Percentiles rank a stretch among this genome's conserved stretches.
phyloP scores from a whole-genome alignment of 352 stramenopile genomes.

The Globisporangium orthogonon region DNA sequence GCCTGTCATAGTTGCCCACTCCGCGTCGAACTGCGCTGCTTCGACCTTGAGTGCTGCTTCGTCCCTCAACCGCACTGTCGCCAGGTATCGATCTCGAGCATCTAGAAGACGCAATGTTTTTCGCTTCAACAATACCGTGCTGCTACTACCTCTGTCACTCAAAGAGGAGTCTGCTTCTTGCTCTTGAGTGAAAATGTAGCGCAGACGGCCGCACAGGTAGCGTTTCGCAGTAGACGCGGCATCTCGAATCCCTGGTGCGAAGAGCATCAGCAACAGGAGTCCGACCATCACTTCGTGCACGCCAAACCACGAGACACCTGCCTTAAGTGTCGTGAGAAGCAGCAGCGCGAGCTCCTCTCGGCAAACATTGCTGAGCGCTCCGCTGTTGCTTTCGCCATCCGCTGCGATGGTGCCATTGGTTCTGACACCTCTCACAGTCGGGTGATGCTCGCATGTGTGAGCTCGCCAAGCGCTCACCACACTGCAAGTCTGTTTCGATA shows the following conservation, averaged over 20 bases:
- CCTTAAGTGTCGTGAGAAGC: conserved; percentile 12
- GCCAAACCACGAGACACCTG: conserved; percentile 10
- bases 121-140: neutral
- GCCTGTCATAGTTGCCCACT: conserved; percentile 19
- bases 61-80: conserved; percentile 14
- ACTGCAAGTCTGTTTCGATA: conserved; percentile 17
- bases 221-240: neutral
- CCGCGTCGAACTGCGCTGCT: conserved; percentile 15
- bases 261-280: conserved; percentile 12
- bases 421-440: neutral
- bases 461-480: conserved; percentile 8
- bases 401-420: neutral
- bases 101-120: conserved; percentile 13
- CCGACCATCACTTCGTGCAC: conserved; percentile 12
- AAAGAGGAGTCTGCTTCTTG: neutral
- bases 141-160: neutral
- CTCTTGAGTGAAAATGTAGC: neutral
- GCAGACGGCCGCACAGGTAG: neutral
- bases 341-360: conserved; percentile 18
- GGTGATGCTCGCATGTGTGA: conserved; percentile 9
- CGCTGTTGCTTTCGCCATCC: neutral
- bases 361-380: conserved; percentile 16
- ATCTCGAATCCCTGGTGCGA: conserved; percentile 11
- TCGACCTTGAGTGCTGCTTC: conserved; percentile 6
- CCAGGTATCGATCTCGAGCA: conserved; percentile 18